Evolutionary conservation across 2,329 filamentous ascomycete genomes (phyloP).

Genomic region (Purpureocillium takamizusanense): DNA sequence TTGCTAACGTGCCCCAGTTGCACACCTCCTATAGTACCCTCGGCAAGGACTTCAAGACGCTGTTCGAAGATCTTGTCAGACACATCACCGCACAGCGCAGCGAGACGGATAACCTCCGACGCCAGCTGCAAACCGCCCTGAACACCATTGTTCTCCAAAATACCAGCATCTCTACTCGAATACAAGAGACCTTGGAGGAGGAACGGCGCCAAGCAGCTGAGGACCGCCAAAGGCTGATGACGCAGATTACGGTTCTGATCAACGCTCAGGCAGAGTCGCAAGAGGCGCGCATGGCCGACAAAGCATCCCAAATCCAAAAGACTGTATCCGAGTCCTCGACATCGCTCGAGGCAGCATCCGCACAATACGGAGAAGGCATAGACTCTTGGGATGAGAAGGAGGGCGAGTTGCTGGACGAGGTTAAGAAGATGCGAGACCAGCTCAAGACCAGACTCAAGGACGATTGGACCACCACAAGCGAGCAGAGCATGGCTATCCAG

Average conservation of each 20-base stretch:
- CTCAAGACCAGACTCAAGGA: constrained; percentile 77
- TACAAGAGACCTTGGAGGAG: constrained; percentile 64
- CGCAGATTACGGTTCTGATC: constrained; percentile 71
- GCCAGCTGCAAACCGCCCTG: constrained; percentile 64
- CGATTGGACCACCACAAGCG: constrained; percentile 74
- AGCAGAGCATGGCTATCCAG: constrained; percentile 76
- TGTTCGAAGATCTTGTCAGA: constrained; percentile 73
- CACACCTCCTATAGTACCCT: constrained; percentile 77
- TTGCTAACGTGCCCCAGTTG: constrained; percentile 38
- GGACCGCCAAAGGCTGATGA: constrained; percentile 65
- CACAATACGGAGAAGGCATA: constrained; percentile 62
- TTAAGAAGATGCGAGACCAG: constrained; percentile 64
- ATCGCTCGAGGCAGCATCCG: constrained; percentile 55
- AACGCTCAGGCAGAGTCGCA: constrained; percentile 66
- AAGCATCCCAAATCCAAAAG: constrained; percentile 52
- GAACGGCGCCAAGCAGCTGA: constrained; percentile 64
- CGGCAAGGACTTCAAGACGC: constrained; percentile 74
- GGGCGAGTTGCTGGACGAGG: constrained; percentile 57
- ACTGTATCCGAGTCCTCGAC: constrained; percentile 56
- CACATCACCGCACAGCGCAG: constrained; percentile 68
- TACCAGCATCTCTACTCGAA: constrained; percentile 51
- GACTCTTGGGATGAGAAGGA: constrained; percentile 65
- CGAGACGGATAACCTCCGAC: constrained; percentile 64
- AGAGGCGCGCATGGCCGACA: constrained; percentile 58
- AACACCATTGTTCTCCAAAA: constrained; percentile 60